Base-by-base conservation (phyloP, 1,284 basidiomycete genomes). In the Testicularia cyperi region DNA sequence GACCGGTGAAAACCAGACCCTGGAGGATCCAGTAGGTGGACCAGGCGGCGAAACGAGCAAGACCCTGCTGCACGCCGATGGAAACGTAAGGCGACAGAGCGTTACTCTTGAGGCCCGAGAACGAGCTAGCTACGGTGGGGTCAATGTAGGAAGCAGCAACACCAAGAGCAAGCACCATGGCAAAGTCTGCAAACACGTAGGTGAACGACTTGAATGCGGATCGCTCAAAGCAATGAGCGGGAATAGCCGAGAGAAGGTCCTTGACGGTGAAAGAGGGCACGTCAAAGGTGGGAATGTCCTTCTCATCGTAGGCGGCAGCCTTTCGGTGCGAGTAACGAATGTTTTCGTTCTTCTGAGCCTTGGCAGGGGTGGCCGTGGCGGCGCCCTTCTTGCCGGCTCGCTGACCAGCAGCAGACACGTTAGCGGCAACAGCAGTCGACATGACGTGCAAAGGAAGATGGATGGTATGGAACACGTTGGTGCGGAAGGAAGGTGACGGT, bases 151-250 rank as follows among this genome's bases (percentile, higher is more conserved):
- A 82, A 14, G 88, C 83, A 5, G 81, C 78, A 76, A 87, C 88
- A 78, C 86, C 90, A 65, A 89, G 79, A 47, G 78, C 80, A 12
- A 80, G 82, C 72, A 95, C 83, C 63, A 89, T 82, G 53, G 83
- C 72, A 51, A 85, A 78, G 77, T 97, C 92, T 82, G 85, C 87
- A 38, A 86, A 77, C 46, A 96, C 80, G 78, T 96, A 95, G 52
- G 83, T 68, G n/a, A 84, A 86, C 19, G 92, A 94, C 74, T 82
- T 82, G 74, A 94, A 67, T 1, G 90, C 87, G 1, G 90, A 94
- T 61, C 95, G 88, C 80, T 95, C 83, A 80, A 87, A 91, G 81
- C 94, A 97, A 79, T 94, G 91, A 5, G 87, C 77, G 10, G 91
- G 92, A 75, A 97, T 95, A 21, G 84, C 84, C 43, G 84, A 85